Percentiles rank a stretch among this genome's conserved stretches.
These are phyloP conservation scores for Filobasidium wieringae DNA, from an alignment of 768 basidiomycete genomes.

Conservation along the genomic window DNA sequence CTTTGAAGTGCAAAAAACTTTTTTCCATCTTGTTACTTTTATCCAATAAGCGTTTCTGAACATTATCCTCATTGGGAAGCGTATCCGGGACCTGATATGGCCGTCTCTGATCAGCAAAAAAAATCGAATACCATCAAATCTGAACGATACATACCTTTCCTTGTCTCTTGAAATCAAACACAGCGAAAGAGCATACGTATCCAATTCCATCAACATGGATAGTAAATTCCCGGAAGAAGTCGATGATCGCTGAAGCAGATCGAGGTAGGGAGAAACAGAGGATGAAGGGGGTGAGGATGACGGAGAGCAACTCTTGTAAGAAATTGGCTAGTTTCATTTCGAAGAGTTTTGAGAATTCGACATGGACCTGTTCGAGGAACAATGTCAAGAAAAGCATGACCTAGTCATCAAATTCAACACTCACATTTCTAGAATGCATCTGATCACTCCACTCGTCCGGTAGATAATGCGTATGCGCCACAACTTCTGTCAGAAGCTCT, in stretches of 20 bases:
- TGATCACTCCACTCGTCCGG: conserved; percentile 81
- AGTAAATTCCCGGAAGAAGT: conserved; percentile 96
- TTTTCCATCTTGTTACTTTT: conserved; percentile 99
- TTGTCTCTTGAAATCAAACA: conserved; percentile 92
- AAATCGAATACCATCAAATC: neutral
- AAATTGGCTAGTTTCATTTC: conserved; percentile 85
- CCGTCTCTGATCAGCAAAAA: neutral
- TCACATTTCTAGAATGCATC: conserved; percentile 75
- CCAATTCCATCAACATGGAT: conserved; percentile 93
- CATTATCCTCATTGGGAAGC: conserved; percentile 45
- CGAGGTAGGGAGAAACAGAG: conserved; percentile 82
- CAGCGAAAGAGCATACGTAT: conserved; percentile 94
- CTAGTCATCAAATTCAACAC: conserved; percentile 6
- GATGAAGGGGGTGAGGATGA: conserved; percentile 85
- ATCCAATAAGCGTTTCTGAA: conserved; percentile 48
- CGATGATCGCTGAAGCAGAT: conserved; percentile 81
- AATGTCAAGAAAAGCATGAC: neutral
- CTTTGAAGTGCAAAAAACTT: conserved; percentile 37
- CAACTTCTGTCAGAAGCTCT: conserved; percentile 77
- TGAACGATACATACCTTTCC: conserved; percentile 54
- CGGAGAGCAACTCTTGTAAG: conserved; percentile 74
- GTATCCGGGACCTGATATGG: neutral
- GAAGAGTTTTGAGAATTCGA: conserved; percentile 83
- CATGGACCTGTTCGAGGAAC: conserved; percentile 73
- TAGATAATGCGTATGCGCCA: conserved; percentile 90